phyloP scores from a whole-genome alignment of 768 basidiomycete genomes.

The Tylopilus plumbeoviolaceoides region DNA sequence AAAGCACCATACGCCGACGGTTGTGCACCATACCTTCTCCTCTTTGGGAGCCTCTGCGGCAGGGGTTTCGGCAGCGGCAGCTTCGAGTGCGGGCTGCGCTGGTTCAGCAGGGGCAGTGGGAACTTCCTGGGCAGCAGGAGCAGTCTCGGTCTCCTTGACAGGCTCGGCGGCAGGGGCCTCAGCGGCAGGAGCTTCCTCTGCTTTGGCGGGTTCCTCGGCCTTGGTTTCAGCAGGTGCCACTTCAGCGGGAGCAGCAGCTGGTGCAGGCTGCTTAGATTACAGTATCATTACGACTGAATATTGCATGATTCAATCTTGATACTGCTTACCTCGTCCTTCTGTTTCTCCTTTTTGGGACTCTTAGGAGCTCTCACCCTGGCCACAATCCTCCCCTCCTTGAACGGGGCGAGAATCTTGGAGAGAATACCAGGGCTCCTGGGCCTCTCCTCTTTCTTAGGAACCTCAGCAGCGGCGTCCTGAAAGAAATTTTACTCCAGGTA shows the following conservation, averaged over 20 bases:
- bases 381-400: slow-evolving; percentile 58
- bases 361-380: slow-evolving; percentile 60
- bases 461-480: slow-evolving; percentile 42
- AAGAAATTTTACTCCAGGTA: slow-evolving; percentile 18
- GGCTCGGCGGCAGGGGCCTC: slow-evolving; percentile 45
- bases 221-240: slow-evolving; percentile 31
- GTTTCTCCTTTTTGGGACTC: slow-evolving; percentile 81
- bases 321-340: slow-evolving; percentile 63
- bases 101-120: slow-evolving; percentile 23
- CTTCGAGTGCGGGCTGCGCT: slow-evolving; percentile 19
- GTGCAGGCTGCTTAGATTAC: slow-evolving; percentile 33
- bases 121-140: slow-evolving; percentile 18
- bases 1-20: neutral
- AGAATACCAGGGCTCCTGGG: slow-evolving; percentile 80
- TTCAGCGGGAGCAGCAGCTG: slow-evolving; percentile 33
- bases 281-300: neutral
- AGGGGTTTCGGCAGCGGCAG: slow-evolving; percentile 34
- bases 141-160: slow-evolving; percentile 64
- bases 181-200: slow-evolving; percentile 40
- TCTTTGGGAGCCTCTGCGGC: slow-evolving; percentile 46
- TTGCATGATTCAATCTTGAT: neutral
- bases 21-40: slow-evolving; percentile 45
- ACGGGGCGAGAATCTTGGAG: slow-evolving; percentile 72
- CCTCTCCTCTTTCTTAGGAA: slow-evolving; percentile 68
- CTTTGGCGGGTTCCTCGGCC: slow-evolving; percentile 30